Percentiles rank a stretch among this genome's conserved stretches.
These are phyloP conservation scores for Cyberlindnera mrakii DNA, from an alignment of 805 yeast genomes.

Conservation along the genomic window DNA sequence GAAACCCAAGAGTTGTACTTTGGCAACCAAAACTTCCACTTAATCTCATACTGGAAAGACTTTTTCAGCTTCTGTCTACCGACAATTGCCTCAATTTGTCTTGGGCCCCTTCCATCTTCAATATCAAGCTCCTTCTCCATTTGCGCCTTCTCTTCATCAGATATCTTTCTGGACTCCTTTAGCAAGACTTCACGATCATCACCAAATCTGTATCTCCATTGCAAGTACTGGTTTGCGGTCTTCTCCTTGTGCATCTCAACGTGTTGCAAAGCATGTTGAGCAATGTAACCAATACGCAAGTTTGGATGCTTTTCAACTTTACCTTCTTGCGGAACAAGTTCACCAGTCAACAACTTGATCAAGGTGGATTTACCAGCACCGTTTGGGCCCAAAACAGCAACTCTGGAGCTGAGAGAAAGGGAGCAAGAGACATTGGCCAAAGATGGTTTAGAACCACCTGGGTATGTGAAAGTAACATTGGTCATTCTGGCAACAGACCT, in stretches of 20 bases:
- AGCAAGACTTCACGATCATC: constrained; percentile 95
- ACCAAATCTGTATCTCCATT: constrained; percentile 97
- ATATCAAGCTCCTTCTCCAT: constrained; percentile 75
- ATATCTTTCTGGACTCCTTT: constrained; percentile 86
- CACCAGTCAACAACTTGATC: constrained; percentile 90
- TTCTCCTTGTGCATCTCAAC: constrained; percentile 96
- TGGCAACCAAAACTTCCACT: constrained; percentile 91
- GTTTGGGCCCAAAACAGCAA: constrained; percentile 93
- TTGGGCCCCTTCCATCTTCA: constrained; percentile 82
- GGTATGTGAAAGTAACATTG: constrained; percentile 82
- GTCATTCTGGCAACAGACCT: constrained; percentile 88
- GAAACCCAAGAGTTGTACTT: constrained; percentile 92
- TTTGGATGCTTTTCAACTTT: constrained; percentile 97
- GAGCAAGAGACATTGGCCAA: constrained; percentile 77
- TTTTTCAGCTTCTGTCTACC: constrained; percentile 97
- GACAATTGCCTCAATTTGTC: constrained; percentile 88
- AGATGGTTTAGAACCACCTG: constrained; percentile 84
- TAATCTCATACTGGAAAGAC: constrained; percentile 93
- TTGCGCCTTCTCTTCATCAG: constrained; percentile 70
- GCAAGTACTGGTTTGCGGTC: constrained; percentile 95
- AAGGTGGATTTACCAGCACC: constrained; percentile 99
- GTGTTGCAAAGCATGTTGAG: constrained; percentile 97
- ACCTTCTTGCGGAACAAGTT: constrained; percentile 79
- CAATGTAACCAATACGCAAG: constrained; percentile 96
- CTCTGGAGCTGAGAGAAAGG: constrained; percentile 92